phyloP scores from a whole-genome alignment of 192 early-diverging fungal genomes.

The Phycomyces blakesleeanus region DNA sequence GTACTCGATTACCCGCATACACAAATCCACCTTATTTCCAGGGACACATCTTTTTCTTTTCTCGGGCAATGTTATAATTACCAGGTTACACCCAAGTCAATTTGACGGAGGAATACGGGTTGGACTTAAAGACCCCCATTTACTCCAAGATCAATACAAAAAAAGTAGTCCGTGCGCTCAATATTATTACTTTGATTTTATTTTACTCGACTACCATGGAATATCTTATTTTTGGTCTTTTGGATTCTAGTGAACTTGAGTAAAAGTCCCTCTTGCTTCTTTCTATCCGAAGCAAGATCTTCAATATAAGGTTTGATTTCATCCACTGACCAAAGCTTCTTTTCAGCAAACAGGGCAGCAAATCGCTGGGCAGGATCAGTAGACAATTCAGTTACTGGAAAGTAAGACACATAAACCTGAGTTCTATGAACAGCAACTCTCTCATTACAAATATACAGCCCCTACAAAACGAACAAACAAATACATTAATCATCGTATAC shows the following conservation, averaged over 20 bases:
- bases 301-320: constrained; percentile 45
- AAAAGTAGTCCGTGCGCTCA: no score
- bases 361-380: constrained; percentile 40
- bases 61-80: no score
- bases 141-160: no score
- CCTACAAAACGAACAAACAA: no score
- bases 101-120: no score
- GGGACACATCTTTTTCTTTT: no score
- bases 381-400: constrained; percentile 38
- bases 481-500: no score
- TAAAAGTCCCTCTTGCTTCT: constrained; percentile 41
- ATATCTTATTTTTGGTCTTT: constrained; percentile 28
- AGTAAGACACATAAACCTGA: constrained; percentile 36
- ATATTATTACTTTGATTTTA: constrained; percentile 6
- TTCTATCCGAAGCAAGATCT: constrained; percentile 44
- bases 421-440: constrained; percentile 8
- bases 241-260: constrained; percentile 47
- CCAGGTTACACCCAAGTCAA: no score
- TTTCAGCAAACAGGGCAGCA: constrained; percentile 38
- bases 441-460: constrained; percentile 12
- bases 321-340: constrained; percentile 39
- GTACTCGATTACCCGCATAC: no score
- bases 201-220: constrained; percentile 46
- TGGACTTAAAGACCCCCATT: no score
- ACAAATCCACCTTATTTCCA: no score